Conservation (phyloP, 129 eudicot species). For the Logfia minima region DNA sequence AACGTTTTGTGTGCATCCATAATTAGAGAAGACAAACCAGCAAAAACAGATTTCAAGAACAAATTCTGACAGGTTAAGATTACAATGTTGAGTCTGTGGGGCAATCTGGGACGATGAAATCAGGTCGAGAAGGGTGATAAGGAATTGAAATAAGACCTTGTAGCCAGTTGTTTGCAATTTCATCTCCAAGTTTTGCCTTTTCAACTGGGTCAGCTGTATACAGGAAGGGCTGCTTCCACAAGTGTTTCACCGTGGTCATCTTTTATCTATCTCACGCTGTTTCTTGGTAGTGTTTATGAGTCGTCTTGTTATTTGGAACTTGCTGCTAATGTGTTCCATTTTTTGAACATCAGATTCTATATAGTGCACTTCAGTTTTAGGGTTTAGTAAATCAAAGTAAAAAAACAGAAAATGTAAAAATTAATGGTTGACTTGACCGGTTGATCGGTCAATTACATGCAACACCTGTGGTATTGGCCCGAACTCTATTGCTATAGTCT, state of each 20-base stretch:
- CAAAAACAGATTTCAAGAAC: background rate
- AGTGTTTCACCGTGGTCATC: constrained; percentile 57
- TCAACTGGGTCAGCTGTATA: constrained; percentile 78
- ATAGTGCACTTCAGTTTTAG: too few species aligned
- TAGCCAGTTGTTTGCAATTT: constrained; percentile 73
- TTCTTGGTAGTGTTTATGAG: background rate
- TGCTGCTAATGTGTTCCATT: background rate
- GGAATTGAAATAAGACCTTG: constrained; percentile 51
- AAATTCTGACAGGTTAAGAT: background rate
- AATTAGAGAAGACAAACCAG: background rate
- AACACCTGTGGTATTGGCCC: too few species aligned
- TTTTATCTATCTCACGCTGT: constrained; percentile 11
- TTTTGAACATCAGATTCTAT: background rate
- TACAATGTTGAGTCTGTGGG: constrained; percentile 70
- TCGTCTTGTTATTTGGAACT: background rate
- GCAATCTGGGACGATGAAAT: constrained; percentile 71
- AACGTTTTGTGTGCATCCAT: constrained; percentile 41
- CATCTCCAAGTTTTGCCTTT: constrained; percentile 81
- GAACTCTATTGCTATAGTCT: too few species aligned
- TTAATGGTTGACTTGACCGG: too few species aligned
- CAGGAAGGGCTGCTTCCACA: constrained; percentile 78
- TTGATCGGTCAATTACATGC: too few species aligned
- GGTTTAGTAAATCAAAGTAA: too few species aligned
- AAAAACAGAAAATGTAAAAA: too few species aligned
- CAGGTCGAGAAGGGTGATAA: constrained; percentile 49